phyloP scores from a whole-genome alignment of 1,284 basidiomycete genomes.

The Crepidotus sp. region DNA sequence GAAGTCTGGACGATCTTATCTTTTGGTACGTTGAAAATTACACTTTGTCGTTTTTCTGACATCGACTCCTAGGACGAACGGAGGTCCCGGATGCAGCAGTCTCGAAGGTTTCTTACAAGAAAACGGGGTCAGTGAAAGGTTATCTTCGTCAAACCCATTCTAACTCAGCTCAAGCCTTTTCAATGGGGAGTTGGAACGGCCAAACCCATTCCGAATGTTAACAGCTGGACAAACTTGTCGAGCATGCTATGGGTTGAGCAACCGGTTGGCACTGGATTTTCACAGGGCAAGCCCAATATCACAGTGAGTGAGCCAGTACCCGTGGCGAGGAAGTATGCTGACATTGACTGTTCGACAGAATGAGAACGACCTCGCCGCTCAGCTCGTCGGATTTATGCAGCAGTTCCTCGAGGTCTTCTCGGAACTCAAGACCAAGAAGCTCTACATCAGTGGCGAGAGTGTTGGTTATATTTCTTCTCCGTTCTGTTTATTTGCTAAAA shows the following conservation, averaged over 20 bases:
- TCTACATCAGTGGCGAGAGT: slow-evolving; percentile 65
- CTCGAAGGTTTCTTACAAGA: slow-evolving; percentile 75
- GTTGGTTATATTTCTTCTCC: too few relatives aligned
- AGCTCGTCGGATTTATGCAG: slow-evolving; percentile 60
- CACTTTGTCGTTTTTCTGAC: not conserved
- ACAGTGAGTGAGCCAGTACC: slow-evolving; percentile 29
- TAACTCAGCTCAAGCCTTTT: slow-evolving; percentile 40
- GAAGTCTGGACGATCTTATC: slow-evolving; percentile 62
- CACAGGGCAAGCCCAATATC: slow-evolving; percentile 62
- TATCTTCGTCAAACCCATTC: too few relatives aligned
- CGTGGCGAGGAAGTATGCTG: not conserved
- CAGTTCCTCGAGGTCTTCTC: slow-evolving; percentile 69
- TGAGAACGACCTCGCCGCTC: slow-evolving; percentile 56
- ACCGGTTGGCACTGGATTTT: slow-evolving; percentile 77
- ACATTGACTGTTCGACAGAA: slow-evolving; percentile 31
- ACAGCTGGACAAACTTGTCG: slow-evolving; percentile 76
- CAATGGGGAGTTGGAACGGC: slow-evolving; percentile 60
- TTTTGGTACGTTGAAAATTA: slow-evolving; percentile 44
- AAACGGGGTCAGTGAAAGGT: too few relatives aligned
- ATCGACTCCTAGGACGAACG: slow-evolving; percentile 25
- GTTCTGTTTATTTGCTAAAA: too few relatives aligned
- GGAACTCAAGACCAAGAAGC: slow-evolving; percentile 61
- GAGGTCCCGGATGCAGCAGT: slow-evolving; percentile 59
- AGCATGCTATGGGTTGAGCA: slow-evolving; percentile 80
- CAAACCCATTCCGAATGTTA: slow-evolving; percentile 56